A percentile compares a stretch with the other conserved stretches of the same genome.
phyloP scores from a whole-genome alignment of 305 asterid genomes.

The Solanum hybrid region DNA sequence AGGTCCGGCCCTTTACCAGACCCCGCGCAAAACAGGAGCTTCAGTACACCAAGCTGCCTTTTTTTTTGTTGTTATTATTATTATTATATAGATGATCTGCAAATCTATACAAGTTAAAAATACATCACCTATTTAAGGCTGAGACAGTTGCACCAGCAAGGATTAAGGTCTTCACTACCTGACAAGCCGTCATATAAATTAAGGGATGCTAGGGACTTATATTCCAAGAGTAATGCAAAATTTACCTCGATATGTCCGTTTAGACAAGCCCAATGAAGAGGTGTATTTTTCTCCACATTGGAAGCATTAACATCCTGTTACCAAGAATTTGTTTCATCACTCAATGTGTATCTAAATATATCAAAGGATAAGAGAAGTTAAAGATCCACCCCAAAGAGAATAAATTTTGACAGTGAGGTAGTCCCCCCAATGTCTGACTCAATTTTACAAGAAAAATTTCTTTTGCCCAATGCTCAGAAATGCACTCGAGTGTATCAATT shows the following conservation, averaged over 20 bases:
- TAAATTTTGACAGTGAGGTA: not conserved
- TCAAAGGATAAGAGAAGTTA: not conserved
- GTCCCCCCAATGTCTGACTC: not conserved
- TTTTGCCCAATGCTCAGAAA: not conserved
- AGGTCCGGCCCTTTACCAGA: not conserved
- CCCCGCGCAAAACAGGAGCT: not conserved
- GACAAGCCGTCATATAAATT: not conserved
- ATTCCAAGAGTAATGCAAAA: not conserved
- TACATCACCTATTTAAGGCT: constrained; percentile 52
- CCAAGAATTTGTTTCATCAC: not conserved
- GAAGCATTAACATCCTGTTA: constrained; percentile 78
- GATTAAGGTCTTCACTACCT: constrained; percentile 67
- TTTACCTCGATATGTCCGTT: constrained; percentile 76
- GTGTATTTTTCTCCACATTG: constrained; percentile 72
- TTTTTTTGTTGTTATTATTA: not conserved
- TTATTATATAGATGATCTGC: not conserved
- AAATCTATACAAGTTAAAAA: not conserved
- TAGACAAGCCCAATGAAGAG: constrained; percentile 95
- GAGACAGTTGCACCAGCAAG: constrained; percentile 70
- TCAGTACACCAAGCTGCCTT: not conserved
- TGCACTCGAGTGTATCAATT: not conserved
- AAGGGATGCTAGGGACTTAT: not conserved
- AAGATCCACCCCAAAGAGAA: not conserved
- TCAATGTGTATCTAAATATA: not conserved
- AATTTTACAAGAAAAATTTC: not conserved